phyloP scores from a whole-genome alignment of 441 rosid genomes.

The Populus hybrid region DNA sequence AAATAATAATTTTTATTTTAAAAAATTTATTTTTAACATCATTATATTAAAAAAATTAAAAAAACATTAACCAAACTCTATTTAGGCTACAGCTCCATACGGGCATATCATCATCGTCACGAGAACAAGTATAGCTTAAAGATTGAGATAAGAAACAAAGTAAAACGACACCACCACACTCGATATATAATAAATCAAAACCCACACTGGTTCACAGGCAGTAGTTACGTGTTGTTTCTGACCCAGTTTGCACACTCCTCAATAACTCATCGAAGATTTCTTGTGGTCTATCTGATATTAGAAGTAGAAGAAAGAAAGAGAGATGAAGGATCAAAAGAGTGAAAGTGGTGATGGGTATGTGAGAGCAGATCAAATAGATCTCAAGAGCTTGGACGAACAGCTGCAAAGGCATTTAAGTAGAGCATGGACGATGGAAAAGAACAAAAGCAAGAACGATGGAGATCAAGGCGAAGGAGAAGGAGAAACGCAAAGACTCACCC shows the following conservation, averaged over 20 bases:
- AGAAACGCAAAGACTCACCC: slow-evolving; percentile 30
- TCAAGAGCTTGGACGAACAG: slow-evolving; percentile 93
- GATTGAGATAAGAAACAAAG: background rate
- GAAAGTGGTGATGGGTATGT: slow-evolving; percentile 75
- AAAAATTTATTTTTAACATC: too few species aligned
- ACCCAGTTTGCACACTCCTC: background rate
- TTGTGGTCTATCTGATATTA: background rate
- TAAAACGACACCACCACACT: background rate
- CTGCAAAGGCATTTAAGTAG: slow-evolving; percentile 76
- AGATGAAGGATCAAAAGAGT: slow-evolving; percentile 65
- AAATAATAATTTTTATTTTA: too few species aligned
- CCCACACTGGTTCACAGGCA: background rate
- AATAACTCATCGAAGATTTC: background rate
- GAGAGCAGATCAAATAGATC: slow-evolving; percentile 97
- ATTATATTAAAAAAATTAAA: too few species aligned
- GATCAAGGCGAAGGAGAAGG: slow-evolving; percentile 32
- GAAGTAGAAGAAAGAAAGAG: slow-evolving; percentile 3
- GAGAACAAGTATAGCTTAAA: background rate
- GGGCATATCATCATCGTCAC: background rate
- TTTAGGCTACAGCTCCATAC: too few species aligned
- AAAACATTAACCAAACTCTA: too few species aligned
- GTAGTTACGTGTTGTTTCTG: background rate
- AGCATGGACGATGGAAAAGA: slow-evolving; percentile 63
- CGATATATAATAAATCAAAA: background rate
- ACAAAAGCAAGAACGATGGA: slow-evolving; percentile 47